Base-by-base conservation (phyloP, 23 red algal genomes). In the Gracilariopsis chorda region DNA sequence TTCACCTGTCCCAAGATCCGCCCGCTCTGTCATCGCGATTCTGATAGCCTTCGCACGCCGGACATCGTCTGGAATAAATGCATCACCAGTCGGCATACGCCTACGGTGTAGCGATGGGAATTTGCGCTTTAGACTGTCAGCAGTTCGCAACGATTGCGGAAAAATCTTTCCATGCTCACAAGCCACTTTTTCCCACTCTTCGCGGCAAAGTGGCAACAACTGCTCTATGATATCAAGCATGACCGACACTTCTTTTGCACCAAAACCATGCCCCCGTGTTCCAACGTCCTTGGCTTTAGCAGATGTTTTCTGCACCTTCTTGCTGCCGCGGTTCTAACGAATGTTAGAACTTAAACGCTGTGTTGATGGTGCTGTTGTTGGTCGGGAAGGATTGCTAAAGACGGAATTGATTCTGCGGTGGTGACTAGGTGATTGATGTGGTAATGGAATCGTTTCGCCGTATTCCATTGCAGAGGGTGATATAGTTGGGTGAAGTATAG, bases 81-180 rank as follows among this genome's bases (percentile, higher is more conserved):
- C n/a, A 42, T 73, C 67, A 73, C 67, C 67, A 5, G 67, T 73
- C 36, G 67, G 67, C 36, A 73, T 73, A n/a, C 45, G 37, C 19
- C 67, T 32, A 32, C 67, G 29, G 36, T 73, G 7, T 42, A 73
- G 7, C 27, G 67, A 24, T 33, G 7, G 9, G 67, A 73, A 35
- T 36, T 73, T 73, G 67, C 67, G 67, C 36, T 73, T 73, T 4
- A 73, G 67, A 36, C 67, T 73, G 36, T 73, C 67, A 20, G 45
- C 27, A 36, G 67, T 39, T 33, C 67, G 25, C 36, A 42, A 20
- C 45, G 37, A 20, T 42, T 73, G 4, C 36, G 67, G 7, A 36
- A 73, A 73, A 20, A 20, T 8, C 19, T 21, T 73, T 32, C 19
- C 36, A 42, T 73, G 67, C 25, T 33, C 67, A 42, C 67, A 19